Evolutionary conservation across 2,329 filamentous ascomycete species (phyloP).

Genomic region (Myriosclerotinia duriaeana): DNA sequence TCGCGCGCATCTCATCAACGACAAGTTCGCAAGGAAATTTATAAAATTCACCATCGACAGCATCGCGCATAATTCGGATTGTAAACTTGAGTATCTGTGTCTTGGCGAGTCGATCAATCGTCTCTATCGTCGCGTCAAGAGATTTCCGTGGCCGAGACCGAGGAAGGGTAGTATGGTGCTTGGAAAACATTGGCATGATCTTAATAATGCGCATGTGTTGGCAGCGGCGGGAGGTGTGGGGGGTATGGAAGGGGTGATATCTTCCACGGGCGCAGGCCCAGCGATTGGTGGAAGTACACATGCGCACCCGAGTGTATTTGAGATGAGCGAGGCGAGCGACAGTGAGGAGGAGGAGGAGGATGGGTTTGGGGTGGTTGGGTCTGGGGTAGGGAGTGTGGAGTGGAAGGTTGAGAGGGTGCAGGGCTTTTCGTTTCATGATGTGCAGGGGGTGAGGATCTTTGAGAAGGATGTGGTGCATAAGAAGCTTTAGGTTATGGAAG

Average conservation of each 20-base stretch:
- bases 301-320: neutral
- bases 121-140: conserved; percentile 42
- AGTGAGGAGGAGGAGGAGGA: conserved; percentile 40
- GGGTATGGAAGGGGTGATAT: neutral
- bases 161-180: too few relatives aligned
- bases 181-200: neutral
- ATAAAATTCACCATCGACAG: conserved; percentile 60
- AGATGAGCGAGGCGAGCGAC: conserved; percentile 16
- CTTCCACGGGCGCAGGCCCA: neutral
- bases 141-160: neutral
- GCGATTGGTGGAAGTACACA: neutral
- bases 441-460: conserved; percentile 55
- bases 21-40: conserved; percentile 51
- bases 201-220: conserved; percentile 21
- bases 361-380: conserved; percentile 23
- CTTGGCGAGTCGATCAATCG: conserved; percentile 52
- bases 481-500: conserved; percentile 43
- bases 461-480: conserved; percentile 55
- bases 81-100: conserved; percentile 59
- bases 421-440: conserved; percentile 46
- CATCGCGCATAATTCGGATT: conserved; percentile 53
- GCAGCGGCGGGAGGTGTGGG: neutral
- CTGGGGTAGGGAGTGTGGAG: neutral
- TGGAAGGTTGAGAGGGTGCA: conserved; percentile 44
- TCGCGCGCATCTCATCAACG: conserved; percentile 52